Percentiles rank a stretch among this genome's conserved stretches.
Conservation (phyloP, 352 stramenopile species). For the Phytophthora kernoviae region DNA sequence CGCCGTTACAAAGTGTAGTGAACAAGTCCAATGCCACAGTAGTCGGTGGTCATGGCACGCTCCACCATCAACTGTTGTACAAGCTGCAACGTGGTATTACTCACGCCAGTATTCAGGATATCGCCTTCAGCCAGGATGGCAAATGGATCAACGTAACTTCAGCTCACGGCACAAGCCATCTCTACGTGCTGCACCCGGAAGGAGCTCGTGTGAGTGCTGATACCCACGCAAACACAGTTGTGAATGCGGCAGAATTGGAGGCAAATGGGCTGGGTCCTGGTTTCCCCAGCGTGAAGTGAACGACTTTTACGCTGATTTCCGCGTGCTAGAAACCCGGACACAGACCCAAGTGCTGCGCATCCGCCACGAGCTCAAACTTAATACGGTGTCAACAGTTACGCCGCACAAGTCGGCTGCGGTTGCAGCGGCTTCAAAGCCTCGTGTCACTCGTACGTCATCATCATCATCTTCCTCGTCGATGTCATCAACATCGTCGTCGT, state of each 20-base stretch:
- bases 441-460: constrained; percentile 38
- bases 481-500: constrained; percentile 44
- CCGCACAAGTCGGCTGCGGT: constrained; percentile 17
- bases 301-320: constrained; percentile 77
- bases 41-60: constrained; percentile 21
- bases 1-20: constrained; percentile 51
- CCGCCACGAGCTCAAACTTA: constrained; percentile 57
- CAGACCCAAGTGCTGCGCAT: constrained; percentile 78
- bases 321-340: constrained; percentile 64
- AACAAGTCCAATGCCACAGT: constrained; percentile 20
- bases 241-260: constrained; percentile 25
- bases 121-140: constrained; percentile 81
- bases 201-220: constrained; percentile 70
- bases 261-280: constrained; percentile 18
- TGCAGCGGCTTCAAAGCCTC: constrained; percentile 24
- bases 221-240: constrained; percentile 59
- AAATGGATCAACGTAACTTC: constrained; percentile 90
- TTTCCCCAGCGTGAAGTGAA: constrained; percentile 53
- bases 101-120: constrained; percentile 81
- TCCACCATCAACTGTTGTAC: constrained; percentile 71
- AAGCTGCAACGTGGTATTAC: constrained; percentile 89
- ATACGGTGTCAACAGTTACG: constrained; percentile 12
- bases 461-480: constrained; percentile 42
- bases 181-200: constrained; percentile 83
- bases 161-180: constrained; percentile 82